Evolutionary conservation across 495 filamentous ascomycete genomes (phyloP).

Genomic region (Neurospora hispaniola): DNA sequence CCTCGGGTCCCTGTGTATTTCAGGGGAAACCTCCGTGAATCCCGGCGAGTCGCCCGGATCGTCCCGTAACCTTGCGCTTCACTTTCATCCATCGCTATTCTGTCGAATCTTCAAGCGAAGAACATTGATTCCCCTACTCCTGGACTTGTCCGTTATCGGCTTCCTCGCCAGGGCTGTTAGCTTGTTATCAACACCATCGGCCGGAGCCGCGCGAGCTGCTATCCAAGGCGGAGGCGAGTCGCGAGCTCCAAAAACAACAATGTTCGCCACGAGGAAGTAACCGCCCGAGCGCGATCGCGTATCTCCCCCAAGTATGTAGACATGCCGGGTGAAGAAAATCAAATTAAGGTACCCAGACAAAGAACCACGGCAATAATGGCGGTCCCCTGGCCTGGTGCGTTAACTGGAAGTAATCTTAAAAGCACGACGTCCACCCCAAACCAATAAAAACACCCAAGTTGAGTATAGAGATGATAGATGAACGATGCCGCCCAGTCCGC

Average conservation of each 20-base stretch:
- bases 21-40: neutral
- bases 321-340: too few relatives aligned
- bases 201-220: constrained; percentile 1
- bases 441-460: too few relatives aligned
- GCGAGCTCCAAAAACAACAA: neutral
- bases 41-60: neutral
- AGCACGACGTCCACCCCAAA: neutral
- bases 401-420: neutral
- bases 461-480: too few relatives aligned
- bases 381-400: too few relatives aligned
- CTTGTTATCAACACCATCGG: neutral
- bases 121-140: neutral
- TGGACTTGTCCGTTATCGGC: neutral
- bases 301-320: neutral
- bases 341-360: too few relatives aligned
- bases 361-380: too few relatives aligned
- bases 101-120: neutral
- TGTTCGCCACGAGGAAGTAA: neutral
- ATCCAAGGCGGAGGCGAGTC: neutral
- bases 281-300: neutral
- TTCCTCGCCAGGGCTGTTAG: neutral
- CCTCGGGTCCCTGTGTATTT: neutral
- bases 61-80: neutral
- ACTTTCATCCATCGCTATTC: neutral
- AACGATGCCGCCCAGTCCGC: neutral